Evolutionary conservation across 2,329 filamentous ascomycete species (phyloP), one percentile per base, ranked within the genome.

Genomic region (Apiospora hydei): DNA sequence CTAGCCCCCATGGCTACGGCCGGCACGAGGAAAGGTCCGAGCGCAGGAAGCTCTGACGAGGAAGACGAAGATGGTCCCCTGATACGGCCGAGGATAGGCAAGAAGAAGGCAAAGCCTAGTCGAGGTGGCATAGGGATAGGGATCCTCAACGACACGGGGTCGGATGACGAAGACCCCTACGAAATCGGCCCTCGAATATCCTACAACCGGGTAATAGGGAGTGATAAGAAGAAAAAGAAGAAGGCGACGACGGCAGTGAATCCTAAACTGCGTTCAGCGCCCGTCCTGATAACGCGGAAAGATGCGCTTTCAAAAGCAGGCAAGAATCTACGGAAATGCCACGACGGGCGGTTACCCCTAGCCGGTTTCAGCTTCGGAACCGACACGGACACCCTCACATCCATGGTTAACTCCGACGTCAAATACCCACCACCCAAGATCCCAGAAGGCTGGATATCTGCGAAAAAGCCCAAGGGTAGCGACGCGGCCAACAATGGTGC

Each of bases 111-210:
- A 77, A 84, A 85, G 72, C 83, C 79, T 72, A 80, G 77, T 1
- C 87, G 87, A 70, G 90, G 92, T 3, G 94, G 93, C 0, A 94
- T 98, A 75, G 96, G 96, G 0, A 92, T 98, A 18, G 96, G 96
- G 0, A 87, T 98, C 1, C 83, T 98, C 66, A 98, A 98, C 77
- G 96, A 98, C 76, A 96, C 92, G 26, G 95, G 95, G 14, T 98
- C 96, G 5, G 96, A 98, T 76, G 95, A 98, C 66, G 96, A 98
- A 77, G 95, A 98, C 78, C 93, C 94, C 0, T 98, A 98, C 79
- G 93, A 96, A 72, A 92, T 98, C 70, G 96, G 96, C 0, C 96
- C 96, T 0, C 92, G 91, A 76, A 97, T 98, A 80, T 94, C 92
- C 16, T 98, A 97, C 82, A 97, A 94, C 77, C 90, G 91, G 53